Percentiles rank a stretch among this genome's conserved stretches.
Conservation (phyloP, 495 filamentous ascomycete species). For the Penicillium daleae region DNA sequence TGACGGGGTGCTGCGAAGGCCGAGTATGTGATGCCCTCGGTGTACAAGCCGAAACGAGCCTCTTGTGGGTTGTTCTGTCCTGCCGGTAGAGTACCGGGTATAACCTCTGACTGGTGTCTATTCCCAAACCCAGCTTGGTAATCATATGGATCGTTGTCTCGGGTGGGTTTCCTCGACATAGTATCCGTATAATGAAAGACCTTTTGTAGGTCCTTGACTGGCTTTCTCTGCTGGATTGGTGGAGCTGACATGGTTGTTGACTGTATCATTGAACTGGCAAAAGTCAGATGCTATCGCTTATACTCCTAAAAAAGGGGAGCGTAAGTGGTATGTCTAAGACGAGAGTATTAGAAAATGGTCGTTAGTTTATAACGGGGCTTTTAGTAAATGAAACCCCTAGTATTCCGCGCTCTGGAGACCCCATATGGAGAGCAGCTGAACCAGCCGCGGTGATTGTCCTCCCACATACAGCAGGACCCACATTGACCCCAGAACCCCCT, state of each 20-base stretch:
- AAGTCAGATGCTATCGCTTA: neutral
- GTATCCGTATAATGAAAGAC: constrained; percentile 51
- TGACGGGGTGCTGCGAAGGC: constrained; percentile 48
- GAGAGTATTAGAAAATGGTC: neutral
- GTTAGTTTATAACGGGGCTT: neutral
- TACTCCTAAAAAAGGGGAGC: neutral
- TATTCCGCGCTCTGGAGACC: neutral
- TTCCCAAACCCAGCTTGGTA: constrained; percentile 47
- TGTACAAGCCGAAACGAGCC: constrained; percentile 51
- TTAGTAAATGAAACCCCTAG: neutral
- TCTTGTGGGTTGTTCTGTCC: constrained; percentile 50
- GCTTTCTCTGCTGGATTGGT: constrained; percentile 34
- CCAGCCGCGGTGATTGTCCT: neutral
- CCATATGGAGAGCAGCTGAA: constrained; percentile 24
- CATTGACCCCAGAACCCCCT: constrained; percentile 8
- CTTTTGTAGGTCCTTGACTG: constrained; percentile 43
- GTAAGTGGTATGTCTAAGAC: neutral
- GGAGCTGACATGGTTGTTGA: constrained; percentile 23
- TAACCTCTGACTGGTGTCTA: constrained; percentile 45
- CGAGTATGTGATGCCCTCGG: constrained; percentile 64
- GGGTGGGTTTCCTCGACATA: constrained; percentile 45
- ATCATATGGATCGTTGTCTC: constrained; percentile 48
- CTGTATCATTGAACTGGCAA: neutral
- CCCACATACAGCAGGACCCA: constrained; percentile 20
- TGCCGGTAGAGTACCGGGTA: constrained; percentile 44